A percentile compares a stretch with the other conserved stretches of the same genome.
Evolutionary conservation across 305 asterid species (phyloP).

Genomic region (Solanum aculeatissimum): DNA sequence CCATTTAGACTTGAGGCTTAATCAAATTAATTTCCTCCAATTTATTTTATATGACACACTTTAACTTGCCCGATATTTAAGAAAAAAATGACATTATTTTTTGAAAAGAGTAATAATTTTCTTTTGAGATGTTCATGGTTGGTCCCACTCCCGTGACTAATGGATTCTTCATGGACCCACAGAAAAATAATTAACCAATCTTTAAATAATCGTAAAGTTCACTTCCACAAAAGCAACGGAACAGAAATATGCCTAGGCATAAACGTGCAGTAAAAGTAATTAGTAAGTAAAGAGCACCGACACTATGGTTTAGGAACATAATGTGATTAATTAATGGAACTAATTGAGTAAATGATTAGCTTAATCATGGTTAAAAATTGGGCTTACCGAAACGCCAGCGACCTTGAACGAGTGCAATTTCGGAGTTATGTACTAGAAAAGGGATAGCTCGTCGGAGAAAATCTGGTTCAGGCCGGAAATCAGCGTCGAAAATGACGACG

Average conservation of each 20-base stretch:
- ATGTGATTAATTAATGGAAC: background rate
- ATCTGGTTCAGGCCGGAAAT: conserved; percentile 71
- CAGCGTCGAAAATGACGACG: conserved; percentile 74
- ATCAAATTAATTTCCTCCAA: no score
- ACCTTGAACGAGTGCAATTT: conserved; percentile 64
- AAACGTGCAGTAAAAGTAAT: background rate
- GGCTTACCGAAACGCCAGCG: conserved; percentile 77
- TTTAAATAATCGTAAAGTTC: background rate
- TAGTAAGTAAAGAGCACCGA: conserved; percentile 9
- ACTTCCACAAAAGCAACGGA: background rate
- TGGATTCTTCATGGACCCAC: background rate
- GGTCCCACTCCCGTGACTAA: background rate
- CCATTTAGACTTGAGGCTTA: background rate
- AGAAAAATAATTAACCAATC: background rate
- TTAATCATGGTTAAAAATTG: background rate
- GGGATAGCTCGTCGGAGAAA: conserved; percentile 64
- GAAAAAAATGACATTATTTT: no score
- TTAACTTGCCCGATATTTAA: no score
- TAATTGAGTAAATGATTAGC: background rate
- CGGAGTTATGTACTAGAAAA: conserved; percentile 51
- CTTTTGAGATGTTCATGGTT: background rate
- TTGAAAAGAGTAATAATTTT: no score
- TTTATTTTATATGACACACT: no score
- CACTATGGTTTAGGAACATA: conserved; percentile 4
- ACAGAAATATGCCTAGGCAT: background rate